Evolutionary conservation across 1,284 basidiomycete species (phyloP).

Genomic region (Coriolopsis trogii): DNA sequence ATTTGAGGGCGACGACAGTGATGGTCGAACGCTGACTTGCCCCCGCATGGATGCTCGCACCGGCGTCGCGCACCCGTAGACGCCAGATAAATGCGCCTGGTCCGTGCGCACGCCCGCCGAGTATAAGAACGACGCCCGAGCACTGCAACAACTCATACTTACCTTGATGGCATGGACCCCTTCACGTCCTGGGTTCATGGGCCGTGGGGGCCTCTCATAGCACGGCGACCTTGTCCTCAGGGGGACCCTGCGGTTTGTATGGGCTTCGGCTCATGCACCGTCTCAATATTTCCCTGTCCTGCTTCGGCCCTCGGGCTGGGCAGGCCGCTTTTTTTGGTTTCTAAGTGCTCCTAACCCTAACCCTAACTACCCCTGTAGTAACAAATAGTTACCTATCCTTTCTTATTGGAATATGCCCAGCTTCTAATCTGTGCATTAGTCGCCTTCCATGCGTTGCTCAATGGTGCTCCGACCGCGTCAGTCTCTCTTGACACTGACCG

Average conservation of each 20-base stretch:
- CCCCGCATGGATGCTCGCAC: too few relatives aligned
- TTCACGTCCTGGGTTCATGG: conserved; percentile 44
- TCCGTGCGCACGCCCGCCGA: conserved; percentile 29
- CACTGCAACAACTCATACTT: conserved; percentile 35
- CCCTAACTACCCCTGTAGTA: too few relatives aligned
- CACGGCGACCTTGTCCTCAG: conserved; percentile 69
- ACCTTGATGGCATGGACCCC: conserved; percentile 40
- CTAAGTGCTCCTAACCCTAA: conserved; percentile 32
- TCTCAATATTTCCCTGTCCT: conserved; percentile 72
- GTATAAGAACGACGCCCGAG: conserved; percentile 21
- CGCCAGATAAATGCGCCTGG: conserved; percentile 17
- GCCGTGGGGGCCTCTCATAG: conserved; percentile 54
- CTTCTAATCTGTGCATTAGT: too few relatives aligned
- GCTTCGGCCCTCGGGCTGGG: conserved; percentile 48
- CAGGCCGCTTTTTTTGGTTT: conserved; percentile 33
- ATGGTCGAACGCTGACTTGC: too few relatives aligned
- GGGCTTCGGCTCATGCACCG: conserved; percentile 65
- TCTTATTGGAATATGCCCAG: too few relatives aligned
- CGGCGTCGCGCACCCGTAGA: neutral
- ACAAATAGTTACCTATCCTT: too few relatives aligned
- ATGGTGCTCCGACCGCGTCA: too few relatives aligned
- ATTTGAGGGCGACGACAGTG: neutral
- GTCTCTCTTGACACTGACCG: too few relatives aligned
- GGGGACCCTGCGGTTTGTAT: conserved; percentile 54
- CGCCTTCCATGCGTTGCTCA: too few relatives aligned